Evolutionary conservation across 2,329 filamentous ascomycete genomes (phyloP).

Genomic region (Epichloe sibirici): DNA sequence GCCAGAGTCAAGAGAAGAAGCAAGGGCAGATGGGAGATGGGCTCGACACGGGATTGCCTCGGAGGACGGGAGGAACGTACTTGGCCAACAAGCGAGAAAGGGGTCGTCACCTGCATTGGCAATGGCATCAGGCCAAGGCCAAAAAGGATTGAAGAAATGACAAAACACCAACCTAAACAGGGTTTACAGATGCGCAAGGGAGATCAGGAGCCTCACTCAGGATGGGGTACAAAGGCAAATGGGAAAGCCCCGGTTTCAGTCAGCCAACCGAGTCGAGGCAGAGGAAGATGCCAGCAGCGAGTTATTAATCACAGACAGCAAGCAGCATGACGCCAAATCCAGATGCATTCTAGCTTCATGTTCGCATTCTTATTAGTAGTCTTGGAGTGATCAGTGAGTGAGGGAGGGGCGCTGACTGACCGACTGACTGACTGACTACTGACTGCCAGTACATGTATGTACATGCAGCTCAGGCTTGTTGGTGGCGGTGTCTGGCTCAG

Average conservation of each 20-base stretch:
- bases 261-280: not conserved
- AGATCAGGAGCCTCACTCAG: constrained; percentile 1
- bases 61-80: not conserved
- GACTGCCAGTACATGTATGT: too few relatives aligned
- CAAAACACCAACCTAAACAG: constrained; percentile 2
- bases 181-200: not conserved
- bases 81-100: not conserved
- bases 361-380: too few relatives aligned
- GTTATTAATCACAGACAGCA: too few relatives aligned
- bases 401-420: too few relatives aligned
- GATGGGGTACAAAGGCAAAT: not conserved
- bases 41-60: not conserved
- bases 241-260: not conserved
- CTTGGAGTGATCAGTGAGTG: too few relatives aligned
- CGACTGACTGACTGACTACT: too few relatives aligned
- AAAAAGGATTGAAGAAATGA: not conserved
- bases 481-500: too few relatives aligned
- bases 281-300: not conserved
- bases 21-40: not conserved
- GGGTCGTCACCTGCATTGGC: not conserved
- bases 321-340: not conserved
- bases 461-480: too few relatives aligned
- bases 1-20: not conserved
- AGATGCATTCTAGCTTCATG: not conserved
- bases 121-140: not conserved